Evolutionary conservation across 176 grass and related monocot species (phyloP), one percentile per base, ranked within the genome.

Genomic region (Aegilops speltoides): DNA sequence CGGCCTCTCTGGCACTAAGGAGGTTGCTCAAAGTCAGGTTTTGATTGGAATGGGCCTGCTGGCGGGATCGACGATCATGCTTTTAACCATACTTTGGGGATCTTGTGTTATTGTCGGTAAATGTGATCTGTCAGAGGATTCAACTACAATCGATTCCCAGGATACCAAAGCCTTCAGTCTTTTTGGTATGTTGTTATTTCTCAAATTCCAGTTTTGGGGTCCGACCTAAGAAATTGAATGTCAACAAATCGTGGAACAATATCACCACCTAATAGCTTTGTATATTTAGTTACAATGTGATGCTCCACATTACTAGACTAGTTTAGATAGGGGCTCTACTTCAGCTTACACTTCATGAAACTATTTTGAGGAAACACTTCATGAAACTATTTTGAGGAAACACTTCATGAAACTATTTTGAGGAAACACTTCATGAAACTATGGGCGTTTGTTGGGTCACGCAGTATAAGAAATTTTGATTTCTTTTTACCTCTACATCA

Each of bases 1-100:
- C 40, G 97, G 97, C 64, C 88, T 98, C 62, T 94, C 97, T 79
- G 90, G 97, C 76, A 91, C 84, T 75, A 98, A 87, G 73, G 90
- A 98, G 84, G 93, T 91, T 63, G 97, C 97, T 41, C 97, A 98
- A 82, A 94, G 90, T 82, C 94, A 98, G 90, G 94, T 98, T 31
- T 84, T 94, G 86, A 94, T 98, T 14, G 97, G 97, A 65, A 98
- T 96, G 93, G 97, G 97, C 75, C 88, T 98, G 80, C 92, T 98
- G 45, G 88, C 97, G 10, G 97, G 97, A 4, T 96, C 97, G 10
- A 98, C 97, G 0, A 90, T 95, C 82, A 86, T 96, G 88, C 92
- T 98, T 82, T 71, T 98, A n/a, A 96, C 97, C 60, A 33, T 92
- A 5, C 93, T 98, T 7, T 98, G 97, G 97, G 97, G 97, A 76